A percentile compares a stretch with the other conserved stretches of the same genome.
Evolutionary conservation across 2,329 filamentous ascomycete genomes (phyloP).

Genomic region (Colletotrichum sp.): DNA sequence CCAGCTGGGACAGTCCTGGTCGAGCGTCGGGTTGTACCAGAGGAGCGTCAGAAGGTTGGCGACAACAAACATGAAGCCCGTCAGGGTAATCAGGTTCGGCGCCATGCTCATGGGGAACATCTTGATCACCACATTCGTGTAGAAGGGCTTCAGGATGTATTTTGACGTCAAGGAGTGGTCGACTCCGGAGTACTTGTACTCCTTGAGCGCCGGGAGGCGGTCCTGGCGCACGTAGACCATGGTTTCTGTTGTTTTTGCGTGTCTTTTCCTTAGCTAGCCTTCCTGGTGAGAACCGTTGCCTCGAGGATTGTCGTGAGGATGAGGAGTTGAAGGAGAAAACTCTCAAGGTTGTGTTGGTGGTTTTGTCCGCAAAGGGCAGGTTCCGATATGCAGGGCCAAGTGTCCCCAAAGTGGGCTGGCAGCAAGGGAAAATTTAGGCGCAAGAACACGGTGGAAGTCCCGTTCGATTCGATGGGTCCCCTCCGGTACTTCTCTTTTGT

Average conservation of each 20-base stretch:
- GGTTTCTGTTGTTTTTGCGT: conserved; percentile 26
- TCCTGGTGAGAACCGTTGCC: background rate
- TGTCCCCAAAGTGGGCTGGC: background rate
- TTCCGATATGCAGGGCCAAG: conserved; percentile 6
- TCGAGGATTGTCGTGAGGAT: background rate
- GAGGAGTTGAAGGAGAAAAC: background rate
- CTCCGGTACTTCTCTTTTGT: background rate
- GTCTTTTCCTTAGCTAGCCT: background rate
- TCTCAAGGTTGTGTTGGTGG: background rate
- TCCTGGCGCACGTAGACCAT: conserved; percentile 98
- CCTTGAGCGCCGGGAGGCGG: conserved; percentile 83
- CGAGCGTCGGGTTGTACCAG: conserved; percentile 94
- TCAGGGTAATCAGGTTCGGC: conserved; percentile 84
- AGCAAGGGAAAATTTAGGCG: background rate
- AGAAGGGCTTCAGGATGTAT: conserved; percentile 97
- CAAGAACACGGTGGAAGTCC: conserved; percentile 5
- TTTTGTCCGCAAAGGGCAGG: background rate
- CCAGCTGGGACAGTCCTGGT: conserved; percentile 93
- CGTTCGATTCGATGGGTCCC: background rate
- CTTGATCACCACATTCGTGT: conserved; percentile 91
- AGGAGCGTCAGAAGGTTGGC: conserved; percentile 89
- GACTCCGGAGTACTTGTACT: conserved; percentile 95
- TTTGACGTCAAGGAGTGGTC: conserved; percentile 89
- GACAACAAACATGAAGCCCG: conserved; percentile 89
- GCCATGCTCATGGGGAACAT: conserved; percentile 97